Conservation (phyloP, 495 filamentous ascomycete genomes). For the Penicilliopsis zonata region DNA sequence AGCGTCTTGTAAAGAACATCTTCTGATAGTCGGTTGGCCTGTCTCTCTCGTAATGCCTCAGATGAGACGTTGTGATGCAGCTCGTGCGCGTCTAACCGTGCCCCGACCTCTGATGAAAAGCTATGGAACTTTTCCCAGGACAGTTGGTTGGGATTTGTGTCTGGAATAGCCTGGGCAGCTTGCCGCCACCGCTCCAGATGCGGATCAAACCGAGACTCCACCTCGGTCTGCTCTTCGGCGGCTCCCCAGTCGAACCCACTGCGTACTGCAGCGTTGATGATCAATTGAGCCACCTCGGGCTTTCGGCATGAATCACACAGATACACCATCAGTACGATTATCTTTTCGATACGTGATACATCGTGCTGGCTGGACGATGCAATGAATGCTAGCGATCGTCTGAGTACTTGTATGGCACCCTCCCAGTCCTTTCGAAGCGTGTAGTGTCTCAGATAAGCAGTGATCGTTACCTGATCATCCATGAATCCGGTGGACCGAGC, state of each 20-base stretch:
- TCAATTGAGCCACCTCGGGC: constrained; percentile 15
- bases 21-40: no score
- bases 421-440: constrained; percentile 26
- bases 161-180: constrained; percentile 9
- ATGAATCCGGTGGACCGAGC: constrained; percentile 26
- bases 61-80: no score
- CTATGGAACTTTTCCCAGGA: constrained; percentile 24
- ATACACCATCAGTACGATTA: constrained; percentile 28
- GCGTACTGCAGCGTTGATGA: constrained; percentile 25
- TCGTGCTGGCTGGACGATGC: constrained; percentile 20
- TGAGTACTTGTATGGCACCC: constrained; percentile 19
- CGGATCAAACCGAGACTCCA: constrained; percentile 14
- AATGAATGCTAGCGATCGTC: constrained; percentile 24
- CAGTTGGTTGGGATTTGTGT: constrained; percentile 8
- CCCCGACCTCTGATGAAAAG: no score
- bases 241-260: constrained; percentile 23
- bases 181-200: constrained; percentile 14
- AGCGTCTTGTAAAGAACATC: constrained; percentile 14
- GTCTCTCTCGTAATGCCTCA: constrained; percentile 14
- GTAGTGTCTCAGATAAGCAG: constrained; percentile 28
- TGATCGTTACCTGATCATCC: constrained; percentile 26
- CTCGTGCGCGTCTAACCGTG: no score
- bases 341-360: constrained; percentile 13
- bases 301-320: constrained; percentile 24
- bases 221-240: constrained; percentile 15